Percentiles rank a stretch among this genome's conserved stretches.
These are phyloP conservation scores for Yamadazyma aaseri DNA, from an alignment of 1,139 yeast genomes.

Conservation along the genomic window DNA sequence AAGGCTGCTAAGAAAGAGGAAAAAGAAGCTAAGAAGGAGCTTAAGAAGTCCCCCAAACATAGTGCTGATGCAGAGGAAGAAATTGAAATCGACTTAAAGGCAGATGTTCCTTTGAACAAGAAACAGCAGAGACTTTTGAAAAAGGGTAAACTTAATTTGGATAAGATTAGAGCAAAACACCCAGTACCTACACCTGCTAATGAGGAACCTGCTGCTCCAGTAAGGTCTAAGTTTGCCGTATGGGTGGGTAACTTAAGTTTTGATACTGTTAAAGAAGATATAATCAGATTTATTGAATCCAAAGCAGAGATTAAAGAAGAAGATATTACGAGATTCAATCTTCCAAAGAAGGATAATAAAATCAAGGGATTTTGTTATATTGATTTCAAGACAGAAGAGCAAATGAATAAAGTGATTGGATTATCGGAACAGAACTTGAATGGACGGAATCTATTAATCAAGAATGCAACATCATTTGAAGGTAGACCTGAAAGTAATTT, in stretches of 20 bases:
- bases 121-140: conserved; percentile 87
- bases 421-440: conserved; percentile 72
- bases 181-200: conserved; percentile 41
- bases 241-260: conserved; percentile 95
- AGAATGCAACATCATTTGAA: conserved; percentile 75
- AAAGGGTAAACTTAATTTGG: conserved; percentile 68
- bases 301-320: conserved; percentile 53
- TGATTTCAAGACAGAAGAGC: conserved; percentile 67
- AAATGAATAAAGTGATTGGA: conserved; percentile 62
- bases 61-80: conserved; percentile 40
- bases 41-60: conserved; percentile 6
- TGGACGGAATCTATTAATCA: conserved; percentile 84
- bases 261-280: conserved; percentile 77
- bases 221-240: conserved; percentile 64
- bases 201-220: conserved; percentile 23
- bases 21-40: conserved; percentile 8
- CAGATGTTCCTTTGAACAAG: conserved; percentile 82
- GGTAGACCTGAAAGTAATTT: conserved; percentile 71
- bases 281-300: conserved; percentile 60
- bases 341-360: conserved; percentile 63
- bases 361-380: conserved; percentile 90
- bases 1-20: conserved; percentile 6
- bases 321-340: conserved; percentile 60
- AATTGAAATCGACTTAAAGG: conserved; percentile 75
- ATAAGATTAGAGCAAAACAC: conserved; percentile 52